Conservation (phyloP, 2,329 filamentous ascomycete species). For the Calonectria ilicicola region DNA sequence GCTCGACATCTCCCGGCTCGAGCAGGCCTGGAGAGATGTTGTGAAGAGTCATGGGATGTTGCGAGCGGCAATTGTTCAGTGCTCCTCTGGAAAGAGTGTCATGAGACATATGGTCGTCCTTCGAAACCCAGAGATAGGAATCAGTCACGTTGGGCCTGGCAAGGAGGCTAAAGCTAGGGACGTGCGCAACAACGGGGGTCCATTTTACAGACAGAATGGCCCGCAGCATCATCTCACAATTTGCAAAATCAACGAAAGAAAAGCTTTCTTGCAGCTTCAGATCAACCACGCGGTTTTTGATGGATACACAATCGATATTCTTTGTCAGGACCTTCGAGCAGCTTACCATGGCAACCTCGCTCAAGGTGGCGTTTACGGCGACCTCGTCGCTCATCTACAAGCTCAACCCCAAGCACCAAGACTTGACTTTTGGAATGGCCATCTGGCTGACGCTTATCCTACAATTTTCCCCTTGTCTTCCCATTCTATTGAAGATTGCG, state of each 20-base stretch:
- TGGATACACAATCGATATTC: constrained; percentile 41
- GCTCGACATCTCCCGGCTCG: background rate
- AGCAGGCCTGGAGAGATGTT: constrained; percentile 24
- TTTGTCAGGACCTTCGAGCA: constrained; percentile 43
- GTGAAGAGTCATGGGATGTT: constrained; percentile 17
- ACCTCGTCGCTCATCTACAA: constrained; percentile 9
- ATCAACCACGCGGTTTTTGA: constrained; percentile 49
- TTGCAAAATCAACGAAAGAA: constrained; percentile 6
- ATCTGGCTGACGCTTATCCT: background rate
- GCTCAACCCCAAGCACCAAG: background rate
- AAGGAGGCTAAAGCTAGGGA: background rate
- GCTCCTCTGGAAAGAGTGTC: background rate
- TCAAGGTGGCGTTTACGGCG: background rate
- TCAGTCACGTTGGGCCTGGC: background rate
- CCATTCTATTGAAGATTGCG: background rate
- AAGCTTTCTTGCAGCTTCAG: constrained; percentile 37
- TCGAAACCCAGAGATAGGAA: background rate
- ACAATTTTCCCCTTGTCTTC: background rate
- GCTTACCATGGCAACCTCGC: constrained; percentile 37
- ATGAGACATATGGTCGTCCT: constrained; percentile 25
- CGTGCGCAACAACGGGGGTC: background rate
- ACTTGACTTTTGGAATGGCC: background rate
- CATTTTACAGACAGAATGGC: background rate
- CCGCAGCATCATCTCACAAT: constrained; percentile 33
- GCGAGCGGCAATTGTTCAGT: constrained; percentile 12